Conservation (phyloP, 768 basidiomycete genomes). For the Macrolepiota dolichaula region DNA sequence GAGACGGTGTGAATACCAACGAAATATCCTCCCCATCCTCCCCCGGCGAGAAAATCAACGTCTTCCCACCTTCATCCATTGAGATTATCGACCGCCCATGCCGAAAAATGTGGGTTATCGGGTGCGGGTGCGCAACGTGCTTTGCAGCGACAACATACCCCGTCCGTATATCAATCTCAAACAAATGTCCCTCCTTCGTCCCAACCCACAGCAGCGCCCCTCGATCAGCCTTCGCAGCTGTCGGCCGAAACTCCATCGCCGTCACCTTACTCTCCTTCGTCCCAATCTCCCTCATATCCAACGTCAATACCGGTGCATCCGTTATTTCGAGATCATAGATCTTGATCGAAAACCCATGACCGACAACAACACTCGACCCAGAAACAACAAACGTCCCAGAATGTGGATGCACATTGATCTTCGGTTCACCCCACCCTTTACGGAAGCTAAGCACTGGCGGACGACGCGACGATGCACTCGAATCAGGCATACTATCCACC, state of each 20-base stretch:
- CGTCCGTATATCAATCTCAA: conserved; percentile 74
- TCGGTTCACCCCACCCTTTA: conserved; percentile 38
- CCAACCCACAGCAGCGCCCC: conserved; percentile 81
- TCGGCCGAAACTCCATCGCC: conserved; percentile 74
- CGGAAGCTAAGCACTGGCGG: conserved; percentile 40
- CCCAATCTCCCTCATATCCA: conserved; percentile 64
- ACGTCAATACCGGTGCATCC: conserved; percentile 39
- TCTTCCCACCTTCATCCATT: conserved; percentile 84
- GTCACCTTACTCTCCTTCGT: conserved; percentile 70
- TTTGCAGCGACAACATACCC: conserved; percentile 57
- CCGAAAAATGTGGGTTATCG: conserved; percentile 75
- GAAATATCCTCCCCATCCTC: conserved; percentile 38
- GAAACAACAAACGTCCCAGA: conserved; percentile 52
- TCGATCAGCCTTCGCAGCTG: conserved; percentile 37
- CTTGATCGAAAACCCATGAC: conserved; percentile 53
- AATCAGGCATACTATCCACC: conserved; percentile 61
- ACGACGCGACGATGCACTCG: conserved; percentile 61
- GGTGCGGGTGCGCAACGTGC: conserved; percentile 57
- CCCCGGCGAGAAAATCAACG: conserved; percentile 61
- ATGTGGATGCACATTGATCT: conserved; percentile 59
- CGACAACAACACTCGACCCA: conserved; percentile 57
- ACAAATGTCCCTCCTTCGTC: conserved; percentile 84
- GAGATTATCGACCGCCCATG: conserved; percentile 69
- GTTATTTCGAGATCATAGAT: conserved; percentile 55
- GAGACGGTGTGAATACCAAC: conserved; percentile 46